A percentile compares a stretch with the other conserved stretches of the same genome.
Evolutionary conservation across 2,329 filamentous ascomycete species (phyloP).

Genomic region (Spiromastix sp.): DNA sequence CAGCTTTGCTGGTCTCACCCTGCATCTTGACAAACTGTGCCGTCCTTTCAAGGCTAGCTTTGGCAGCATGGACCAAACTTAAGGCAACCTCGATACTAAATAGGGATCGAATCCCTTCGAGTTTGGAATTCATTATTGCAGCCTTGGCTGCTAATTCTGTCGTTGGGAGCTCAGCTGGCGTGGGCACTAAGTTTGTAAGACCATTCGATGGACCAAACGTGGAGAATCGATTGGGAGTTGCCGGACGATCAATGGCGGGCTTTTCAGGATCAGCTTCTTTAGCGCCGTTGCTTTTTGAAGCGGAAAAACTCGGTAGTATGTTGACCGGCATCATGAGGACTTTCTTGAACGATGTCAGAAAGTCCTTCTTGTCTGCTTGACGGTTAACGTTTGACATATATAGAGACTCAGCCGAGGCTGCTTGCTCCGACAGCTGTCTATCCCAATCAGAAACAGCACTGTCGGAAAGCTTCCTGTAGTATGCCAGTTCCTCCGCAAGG

Average conservation of each 20-base stretch:
- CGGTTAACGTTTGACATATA: slow-evolving; percentile 94
- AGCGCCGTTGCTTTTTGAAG: slow-evolving; percentile 44
- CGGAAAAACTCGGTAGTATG: slow-evolving; percentile 62
- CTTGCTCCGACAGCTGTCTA: slow-evolving; percentile 80
- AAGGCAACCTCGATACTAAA: slow-evolving; percentile 96
- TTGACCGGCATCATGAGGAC: slow-evolving; percentile 99
- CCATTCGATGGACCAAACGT: slow-evolving; percentile 22
- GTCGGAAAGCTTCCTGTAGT: slow-evolving; percentile 68
- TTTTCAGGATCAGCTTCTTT: slow-evolving; percentile 19
- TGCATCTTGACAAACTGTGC: slow-evolving; percentile 73
- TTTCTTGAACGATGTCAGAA: slow-evolving; percentile 92
- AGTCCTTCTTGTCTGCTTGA: slow-evolving; percentile 92
- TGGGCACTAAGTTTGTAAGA: slow-evolving; percentile 12
- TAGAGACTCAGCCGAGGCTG: slow-evolving; percentile 81
- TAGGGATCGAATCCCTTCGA: slow-evolving; percentile 88
- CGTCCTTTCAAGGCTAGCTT: slow-evolving; percentile 74
- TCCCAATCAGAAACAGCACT: slow-evolving; percentile 77
- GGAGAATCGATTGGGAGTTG: slow-evolving; percentile 28
- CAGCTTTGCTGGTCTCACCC: slow-evolving; percentile 69
- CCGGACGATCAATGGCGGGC: slow-evolving; percentile 12
- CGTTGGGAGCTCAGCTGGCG: slow-evolving; percentile 57
- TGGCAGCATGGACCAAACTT: slow-evolving; percentile 78
- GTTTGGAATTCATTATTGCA: slow-evolving; percentile 88
- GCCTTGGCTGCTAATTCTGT: slow-evolving; percentile 92
- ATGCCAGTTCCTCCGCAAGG: slow-evolving; percentile 79